Evolutionary conservation across 2,329 filamentous ascomycete genomes (phyloP), one percentile per base, ranked within the genome.

Genomic region (Trichoderma cornu-damae): DNA sequence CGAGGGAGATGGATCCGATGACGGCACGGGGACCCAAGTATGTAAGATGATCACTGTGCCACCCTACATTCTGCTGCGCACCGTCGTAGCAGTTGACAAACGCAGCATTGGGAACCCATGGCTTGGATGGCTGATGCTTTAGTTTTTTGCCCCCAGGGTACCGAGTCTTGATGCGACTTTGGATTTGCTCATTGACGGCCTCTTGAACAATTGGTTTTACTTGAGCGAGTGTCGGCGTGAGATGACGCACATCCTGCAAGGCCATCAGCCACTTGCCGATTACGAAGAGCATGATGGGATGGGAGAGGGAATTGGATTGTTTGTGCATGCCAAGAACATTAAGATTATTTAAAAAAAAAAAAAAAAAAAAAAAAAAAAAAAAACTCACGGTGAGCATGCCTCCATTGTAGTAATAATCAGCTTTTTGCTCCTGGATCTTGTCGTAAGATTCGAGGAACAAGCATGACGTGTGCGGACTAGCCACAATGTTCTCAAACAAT

Each of bases 21-120:
- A 96, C 80, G 6, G 93, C 84, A 6, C 88, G 85, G 0, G 94
- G 94, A 0, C 94, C 94, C 1, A 97, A 81, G 67, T 97, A 97
- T 0, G 93, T 96, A 14, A 96, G 78, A 65, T 96, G 89, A 68
- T 99, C 94, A 34, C 88, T 86, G 72, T 99, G 94, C 73, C 90
- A 97, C 30, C 94, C 94, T 0, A 97, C 92, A 60, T 80, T 90
- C 73, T 97, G 84, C 9, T 84, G 78, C 0, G 84, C 86, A 0
- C 92, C 92, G 64, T 86, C 78, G 70, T 99, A 99, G 75, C 90
- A 96, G 70, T 99, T 99, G 14, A 96, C 92, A 67, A 96, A 93
- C 0, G 92, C 90, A 0, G 90, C 90, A 67, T 97, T 97, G 8
- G 93, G 89, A 7, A 77, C 76, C 92, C 93, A 97, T 0, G 79